Conservation (phyloP, 164 flowering plant species). For the Magnolia changhungtana region DNA sequence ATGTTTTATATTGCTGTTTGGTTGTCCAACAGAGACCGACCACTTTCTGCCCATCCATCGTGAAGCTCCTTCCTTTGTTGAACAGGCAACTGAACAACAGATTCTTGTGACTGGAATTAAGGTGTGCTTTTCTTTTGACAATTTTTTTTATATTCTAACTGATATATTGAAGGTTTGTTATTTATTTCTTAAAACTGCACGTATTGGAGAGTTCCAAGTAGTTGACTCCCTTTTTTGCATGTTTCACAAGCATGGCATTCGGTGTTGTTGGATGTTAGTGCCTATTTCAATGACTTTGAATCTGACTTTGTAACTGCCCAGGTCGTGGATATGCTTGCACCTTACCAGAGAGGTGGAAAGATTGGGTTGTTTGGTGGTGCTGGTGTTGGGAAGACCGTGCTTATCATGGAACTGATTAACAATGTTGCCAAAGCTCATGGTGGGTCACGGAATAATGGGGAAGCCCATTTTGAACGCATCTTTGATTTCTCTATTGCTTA, state of each 20-base stretch:
- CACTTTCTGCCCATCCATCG: constrained; percentile 89
- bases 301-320: constrained; percentile 19
- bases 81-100: constrained; percentile 87
- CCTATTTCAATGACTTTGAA: neutral
- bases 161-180: neutral
- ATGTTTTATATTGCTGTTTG: neutral
- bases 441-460: constrained; percentile 24
- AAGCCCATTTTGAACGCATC: neutral
- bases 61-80: constrained; percentile 93
- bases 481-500: too few species aligned
- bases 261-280: neutral
- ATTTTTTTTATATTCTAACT: neutral
- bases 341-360: constrained; percentile 95
- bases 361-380: constrained; percentile 99
- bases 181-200: too few species aligned
- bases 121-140: constrained; percentile 30
- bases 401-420: constrained; percentile 96
- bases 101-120: constrained; percentile 95
- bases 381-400: constrained; percentile 98
- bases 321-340: constrained; percentile 98
- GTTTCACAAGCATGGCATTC: neutral
- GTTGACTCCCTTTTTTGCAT: neutral
- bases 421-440: constrained; percentile 99
- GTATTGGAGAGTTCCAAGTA: too few species aligned
- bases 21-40: constrained; percentile 59